A percentile compares a stretch with the other conserved stretches of the same genome.
Conservation (phyloP, 1,284 basidiomycete species). For the Cutaneotrichosporon daszewskae region DNA sequence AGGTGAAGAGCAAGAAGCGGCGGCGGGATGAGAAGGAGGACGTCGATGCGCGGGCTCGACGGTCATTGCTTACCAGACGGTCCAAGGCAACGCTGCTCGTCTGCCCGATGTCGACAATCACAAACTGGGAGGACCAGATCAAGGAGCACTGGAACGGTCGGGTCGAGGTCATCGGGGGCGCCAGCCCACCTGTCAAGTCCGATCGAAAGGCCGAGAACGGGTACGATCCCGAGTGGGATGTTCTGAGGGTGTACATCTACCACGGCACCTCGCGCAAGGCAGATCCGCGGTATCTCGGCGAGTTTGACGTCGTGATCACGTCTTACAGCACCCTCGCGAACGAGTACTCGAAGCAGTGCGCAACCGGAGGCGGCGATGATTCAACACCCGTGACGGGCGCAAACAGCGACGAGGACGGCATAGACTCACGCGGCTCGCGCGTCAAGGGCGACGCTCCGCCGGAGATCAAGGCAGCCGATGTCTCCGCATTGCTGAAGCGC, state of each 20-base stretch:
- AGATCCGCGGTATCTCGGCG: conserved; percentile 75
- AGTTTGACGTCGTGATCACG: conserved; percentile 96
- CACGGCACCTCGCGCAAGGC: conserved; percentile 85
- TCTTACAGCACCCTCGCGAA: conserved; percentile 93
- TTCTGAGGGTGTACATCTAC: conserved; percentile 82
- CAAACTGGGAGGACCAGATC: conserved; percentile 99
- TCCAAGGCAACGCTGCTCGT: conserved; percentile 92
- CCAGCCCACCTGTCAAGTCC: conserved; percentile 22
- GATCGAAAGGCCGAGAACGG: conserved; percentile 22
- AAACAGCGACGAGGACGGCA: conserved; percentile 36
- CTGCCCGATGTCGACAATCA: conserved; percentile 91
- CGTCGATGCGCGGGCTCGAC: conserved; percentile 50
- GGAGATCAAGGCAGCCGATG: conserved; percentile 56
- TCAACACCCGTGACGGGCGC: conserved; percentile 31
- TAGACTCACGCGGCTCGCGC: background rate
- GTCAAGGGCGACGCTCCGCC: background rate
- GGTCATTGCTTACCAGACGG: conserved; percentile 66
- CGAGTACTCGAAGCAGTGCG: conserved; percentile 85
- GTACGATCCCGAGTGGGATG: conserved; percentile 27
- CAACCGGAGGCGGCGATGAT: conserved; percentile 48
- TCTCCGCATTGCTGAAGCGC: conserved; percentile 53
- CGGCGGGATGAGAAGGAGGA: conserved; percentile 30
- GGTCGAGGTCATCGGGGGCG: conserved; percentile 66
- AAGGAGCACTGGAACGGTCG: conserved; percentile 88
- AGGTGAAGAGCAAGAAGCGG: conserved; percentile 34